Evolutionary conservation across 1,139 yeast species (phyloP), one percentile per base, ranked within the genome.

Genomic region (Arxiozyma telluris): DNA sequence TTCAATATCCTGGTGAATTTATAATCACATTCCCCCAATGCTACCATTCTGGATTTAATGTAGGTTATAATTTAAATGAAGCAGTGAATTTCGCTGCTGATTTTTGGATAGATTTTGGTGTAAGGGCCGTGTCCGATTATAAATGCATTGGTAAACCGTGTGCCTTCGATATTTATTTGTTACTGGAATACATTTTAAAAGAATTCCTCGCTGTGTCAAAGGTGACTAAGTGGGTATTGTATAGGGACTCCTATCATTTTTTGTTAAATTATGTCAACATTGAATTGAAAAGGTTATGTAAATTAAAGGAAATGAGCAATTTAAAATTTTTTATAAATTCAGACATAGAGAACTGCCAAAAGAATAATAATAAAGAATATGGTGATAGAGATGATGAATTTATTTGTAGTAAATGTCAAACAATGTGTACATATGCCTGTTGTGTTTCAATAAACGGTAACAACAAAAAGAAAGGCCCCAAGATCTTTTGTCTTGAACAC

Each of bases 1-100:
- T 89, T 59, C 98, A 91, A 66, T 73, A 81, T 21, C 87, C 96
- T 0, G 91, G 91, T 53, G 93, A 86, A 64, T 84, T 82, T 65
- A 80, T 86, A 7, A 72, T 86, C 3, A 86, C 94, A 0, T 86
- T 80, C 62, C 94, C 94, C 0, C 76, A 83, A 59, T 91, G 87
- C 23, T 86, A 85, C 64, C 94, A 86, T 69, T 83, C 91, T 2
- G 94, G 94, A 0, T 86, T 86, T 68, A 86, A 86, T 63, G 77
- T 83, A 58, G 94, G 93, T 0, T 84, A 80, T 64, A 86, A 86
- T 64, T 78, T 86, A 57, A 87, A 87, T 57, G 94, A 86, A 63
- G 90, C 93, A 1, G 94, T 86, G 9, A 86, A 86, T 64, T 86
- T 86, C 67, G 86, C 91, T 3, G 76, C 82, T 75, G 78, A 80